phyloP scores from a whole-genome alignment of 345 rosid genomes.

The Eucalyptus curtisii region DNA sequence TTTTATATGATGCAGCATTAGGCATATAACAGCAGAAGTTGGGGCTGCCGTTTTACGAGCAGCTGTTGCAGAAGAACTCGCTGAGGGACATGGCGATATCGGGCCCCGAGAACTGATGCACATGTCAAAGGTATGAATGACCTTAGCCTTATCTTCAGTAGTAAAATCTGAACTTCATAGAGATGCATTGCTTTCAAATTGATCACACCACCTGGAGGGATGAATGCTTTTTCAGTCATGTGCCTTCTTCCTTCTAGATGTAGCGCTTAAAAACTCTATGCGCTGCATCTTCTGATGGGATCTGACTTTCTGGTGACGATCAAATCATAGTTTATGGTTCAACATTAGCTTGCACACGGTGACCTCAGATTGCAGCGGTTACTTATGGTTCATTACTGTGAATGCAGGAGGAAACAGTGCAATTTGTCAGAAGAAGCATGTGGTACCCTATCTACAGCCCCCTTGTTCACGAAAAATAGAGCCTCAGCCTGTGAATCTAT shows the following conservation, averaged over 20 bases:
- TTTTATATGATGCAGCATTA: slow-evolving; percentile 47
- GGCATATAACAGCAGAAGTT: slow-evolving; percentile 86
- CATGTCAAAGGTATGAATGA: slow-evolving; percentile 67
- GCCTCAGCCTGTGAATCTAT: neutral
- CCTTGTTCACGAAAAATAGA: slow-evolving; percentile 81
- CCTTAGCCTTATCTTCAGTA: neutral
- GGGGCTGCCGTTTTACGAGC: slow-evolving; percentile 90
- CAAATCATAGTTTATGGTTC: neutral
- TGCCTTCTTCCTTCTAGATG: neutral
- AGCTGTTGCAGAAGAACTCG: slow-evolving; percentile 70
- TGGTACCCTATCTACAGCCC: slow-evolving; percentile 95
- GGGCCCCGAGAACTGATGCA: slow-evolving; percentile 59
- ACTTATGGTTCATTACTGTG: neutral
- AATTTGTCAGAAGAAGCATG: slow-evolving; percentile 53
- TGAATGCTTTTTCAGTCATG: neutral
- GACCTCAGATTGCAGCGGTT: neutral
- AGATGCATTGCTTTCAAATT: neutral
- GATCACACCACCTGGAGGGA: neutral
- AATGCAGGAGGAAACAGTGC: slow-evolving; percentile 78
- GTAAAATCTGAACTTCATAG: neutral
- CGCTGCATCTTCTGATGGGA: neutral
- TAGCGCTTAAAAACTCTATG: neutral
- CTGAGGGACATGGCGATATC: slow-evolving; percentile 73
- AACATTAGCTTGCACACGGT: neutral
- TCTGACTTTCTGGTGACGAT: neutral